phyloP scores from a whole-genome alignment of 208 protist species.

The Paratrypanosoma confusum region DNA sequence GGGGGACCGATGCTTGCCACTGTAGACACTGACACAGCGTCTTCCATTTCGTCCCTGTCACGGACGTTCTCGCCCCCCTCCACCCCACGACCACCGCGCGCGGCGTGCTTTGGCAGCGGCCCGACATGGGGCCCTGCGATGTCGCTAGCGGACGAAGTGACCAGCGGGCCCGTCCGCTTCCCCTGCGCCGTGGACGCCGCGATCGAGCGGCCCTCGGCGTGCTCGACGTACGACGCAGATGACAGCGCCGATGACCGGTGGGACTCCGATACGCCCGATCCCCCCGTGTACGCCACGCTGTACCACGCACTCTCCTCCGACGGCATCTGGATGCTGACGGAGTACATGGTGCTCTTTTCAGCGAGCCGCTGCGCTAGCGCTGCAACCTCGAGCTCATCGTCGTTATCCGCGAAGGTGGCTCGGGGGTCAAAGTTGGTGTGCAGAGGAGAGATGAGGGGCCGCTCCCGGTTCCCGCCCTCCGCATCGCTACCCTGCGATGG shows the following conservation, averaged over 20 bases:
- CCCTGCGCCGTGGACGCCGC: background rate
- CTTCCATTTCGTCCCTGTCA: no score
- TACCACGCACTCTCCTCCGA: slow-evolving; percentile 30
- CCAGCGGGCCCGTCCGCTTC: slow-evolving; percentile 7
- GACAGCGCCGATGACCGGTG: no score
- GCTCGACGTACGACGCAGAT: slow-evolving; percentile 16
- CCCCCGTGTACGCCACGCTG: no score
- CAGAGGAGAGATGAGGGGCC: slow-evolving; percentile 18
- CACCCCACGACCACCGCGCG: background rate
- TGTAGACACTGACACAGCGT: no score
- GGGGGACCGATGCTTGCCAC: no score
- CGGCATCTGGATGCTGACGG: slow-evolving; percentile 24
- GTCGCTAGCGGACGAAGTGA: no score
- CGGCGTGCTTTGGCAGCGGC: no score
- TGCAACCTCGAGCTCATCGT: slow-evolving; percentile 13
- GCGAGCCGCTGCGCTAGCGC: slow-evolving; percentile 13
- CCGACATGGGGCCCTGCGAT: no score
- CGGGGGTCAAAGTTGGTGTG: slow-evolving; percentile 26
- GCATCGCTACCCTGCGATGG: no score
- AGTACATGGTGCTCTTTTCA: slow-evolving; percentile 25
- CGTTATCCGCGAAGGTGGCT: slow-evolving; percentile 15
- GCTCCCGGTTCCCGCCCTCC: no score
- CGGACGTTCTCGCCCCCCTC: background rate
- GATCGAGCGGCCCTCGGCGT: background rate
- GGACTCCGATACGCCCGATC: no score